Conservation (phyloP, 352 stramenopile genomes). For the Phytophthora nicotianae region DNA sequence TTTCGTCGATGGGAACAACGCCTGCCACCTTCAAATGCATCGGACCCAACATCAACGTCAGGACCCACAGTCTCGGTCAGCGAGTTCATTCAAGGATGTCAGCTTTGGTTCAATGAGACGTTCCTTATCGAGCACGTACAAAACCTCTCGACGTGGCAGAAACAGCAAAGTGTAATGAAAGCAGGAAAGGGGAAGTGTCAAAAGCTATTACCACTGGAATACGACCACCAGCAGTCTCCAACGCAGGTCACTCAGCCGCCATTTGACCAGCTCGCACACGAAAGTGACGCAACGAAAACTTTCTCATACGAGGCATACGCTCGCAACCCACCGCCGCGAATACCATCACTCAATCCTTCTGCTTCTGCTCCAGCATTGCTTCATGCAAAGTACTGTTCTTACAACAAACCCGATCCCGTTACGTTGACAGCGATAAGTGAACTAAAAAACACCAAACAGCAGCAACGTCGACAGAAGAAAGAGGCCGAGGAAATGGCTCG, state of each 20-base stretch:
- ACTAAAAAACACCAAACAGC: conserved; percentile 35
- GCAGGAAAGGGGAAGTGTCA: conserved; percentile 11
- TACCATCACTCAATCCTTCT: conserved; percentile 12
- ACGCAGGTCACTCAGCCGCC: conserved; percentile 32
- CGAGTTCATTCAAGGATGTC: conserved; percentile 52
- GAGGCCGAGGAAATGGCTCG: conserved; percentile 37
- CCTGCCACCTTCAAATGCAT: conserved; percentile 20
- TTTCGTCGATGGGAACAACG: conserved; percentile 72
- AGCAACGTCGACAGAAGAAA: conserved; percentile 37
- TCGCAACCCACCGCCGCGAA: conserved; percentile 28
- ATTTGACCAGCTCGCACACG: conserved; percentile 49
- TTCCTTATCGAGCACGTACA: conserved; percentile 48
- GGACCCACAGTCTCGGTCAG: conserved; percentile 39
- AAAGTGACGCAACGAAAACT: conserved; percentile 40
- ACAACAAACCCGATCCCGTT: conserved; percentile 24
- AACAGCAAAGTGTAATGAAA: conserved; percentile 31
- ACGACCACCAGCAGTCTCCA: conserved; percentile 17
- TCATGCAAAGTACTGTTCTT: conserved; percentile 30
- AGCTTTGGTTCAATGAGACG: conserved; percentile 56
- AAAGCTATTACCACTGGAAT: conserved; percentile 26
- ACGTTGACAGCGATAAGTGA: conserved; percentile 35
- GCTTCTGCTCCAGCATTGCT: conserved; percentile 34
- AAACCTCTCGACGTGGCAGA: conserved; percentile 24
- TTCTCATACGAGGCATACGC: conserved; percentile 63
- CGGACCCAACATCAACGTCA: conserved; percentile 4